Evolutionary conservation across 1,284 basidiomycete genomes (phyloP), one percentile per base, ranked within the genome.

Genomic region (Austroboletus sp.): DNA sequence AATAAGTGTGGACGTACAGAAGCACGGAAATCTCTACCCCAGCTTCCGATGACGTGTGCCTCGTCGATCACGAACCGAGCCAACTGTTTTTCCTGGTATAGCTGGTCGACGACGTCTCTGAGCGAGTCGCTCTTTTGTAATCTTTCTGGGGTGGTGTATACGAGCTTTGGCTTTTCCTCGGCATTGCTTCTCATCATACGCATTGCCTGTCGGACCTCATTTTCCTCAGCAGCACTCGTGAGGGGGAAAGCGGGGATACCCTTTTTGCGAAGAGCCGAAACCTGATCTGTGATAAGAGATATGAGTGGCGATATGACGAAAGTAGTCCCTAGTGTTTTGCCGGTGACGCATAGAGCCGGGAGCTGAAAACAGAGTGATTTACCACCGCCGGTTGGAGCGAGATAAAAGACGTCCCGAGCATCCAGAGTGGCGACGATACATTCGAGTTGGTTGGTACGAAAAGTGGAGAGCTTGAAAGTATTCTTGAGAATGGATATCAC

Each of bases 361-460:
- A 98, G 77, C 58, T 87, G 84, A 57, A 80, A 93, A 54, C 87
- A 91, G 34, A 93, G 69, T 57, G 82, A 86, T 69, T 98, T 98
- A 0, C 94, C 95, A 6, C 94, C 95, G 23, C 95, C 95, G 0
- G 95, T 98, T 0, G 96, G 95, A 82, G 98, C 95, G 6, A 98
- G 75, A 15, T 97, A 89, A 55, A 98, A 93, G 11, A 93, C 90
- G 59, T 98, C 94, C 40, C 74, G 76, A 3, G 87, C 92, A 0
- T 74, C 71, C 63, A 98, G 72, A 0, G 88, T 84, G 3, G 84
- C 85, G 41, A 82, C 78, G 56, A 98, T 89, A 0, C 89, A 92
- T 58, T 90, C 85, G 31, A 90, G 75, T 64, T 98, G 96, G 62
- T 97, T 89, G 4, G 67, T 69, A 12, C 94, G 80, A 66, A 98